Evolutionary conservation across 345 rosid species (phyloP), one percentile per base, ranked within the genome.

Genomic region (Mangifera indica): DNA sequence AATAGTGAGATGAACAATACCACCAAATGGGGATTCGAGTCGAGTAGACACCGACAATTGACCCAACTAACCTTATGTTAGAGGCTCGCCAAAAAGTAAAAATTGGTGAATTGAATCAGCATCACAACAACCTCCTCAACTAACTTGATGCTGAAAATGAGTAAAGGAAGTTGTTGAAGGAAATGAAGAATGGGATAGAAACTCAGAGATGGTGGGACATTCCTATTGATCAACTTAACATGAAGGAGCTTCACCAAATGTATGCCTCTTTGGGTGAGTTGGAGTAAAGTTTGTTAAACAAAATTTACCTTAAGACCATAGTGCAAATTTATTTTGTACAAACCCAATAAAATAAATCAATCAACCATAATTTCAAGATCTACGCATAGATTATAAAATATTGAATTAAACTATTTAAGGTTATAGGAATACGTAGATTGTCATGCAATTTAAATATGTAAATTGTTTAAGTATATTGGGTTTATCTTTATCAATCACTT

Each of bases 21-120:
- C n/a, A n/a, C n/a, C n/a, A n/a, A n/a, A n/a, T n/a, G n/a, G n/a
- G n/a, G n/a, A n/a, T n/a, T n/a, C n/a, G n/a, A n/a, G n/a, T n/a
- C n/a, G 37, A 9, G 1, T 54, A 48, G 45, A 32, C 70, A 0
- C 24, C 51, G 12, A 17, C 61, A 6, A 34, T 26, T 20, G 68
- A 64, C 22, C 26, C 44, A 7, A 61, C 76, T 0, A 42, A 18
- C 10, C 65, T 79, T 11, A 74, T 81, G 1, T 70, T 81, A 0
- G 87, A 80, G 80, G 86, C 80, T 56, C 81, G 66, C 46, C 55
- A 76, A 10, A 68, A 29, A 26, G 20, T 14, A 17, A 72, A 22
- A 66, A 77, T 77, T 13, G 12, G 73, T 21, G 59, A 78, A 5
- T 69, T 77, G 25, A 77, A 51, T 55, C 55, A 49, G 51, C 58